Evolutionary conservation across 2,329 filamentous ascomycete species (phyloP).

Genomic region (Pseudogymnoascus sp.): DNA sequence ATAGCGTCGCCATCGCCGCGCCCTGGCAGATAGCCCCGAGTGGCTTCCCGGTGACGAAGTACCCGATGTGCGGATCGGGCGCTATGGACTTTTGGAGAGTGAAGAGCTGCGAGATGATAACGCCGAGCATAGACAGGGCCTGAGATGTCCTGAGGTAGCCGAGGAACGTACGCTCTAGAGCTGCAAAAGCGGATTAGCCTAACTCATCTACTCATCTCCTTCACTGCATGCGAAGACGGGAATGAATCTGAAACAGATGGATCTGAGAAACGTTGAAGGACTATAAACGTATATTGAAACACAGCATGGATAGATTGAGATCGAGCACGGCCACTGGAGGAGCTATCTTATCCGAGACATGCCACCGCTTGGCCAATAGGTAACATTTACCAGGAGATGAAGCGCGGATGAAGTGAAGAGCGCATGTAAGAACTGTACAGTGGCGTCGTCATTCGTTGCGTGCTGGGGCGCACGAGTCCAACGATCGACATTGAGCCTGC

Average conservation of each 20-base stretch:
- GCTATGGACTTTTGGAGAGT: slow-evolving; percentile 36
- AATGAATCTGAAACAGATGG: background rate
- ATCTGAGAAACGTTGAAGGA: background rate
- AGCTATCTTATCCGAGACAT: slow-evolving; percentile 3
- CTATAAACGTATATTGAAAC: background rate
- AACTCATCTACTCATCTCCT: background rate
- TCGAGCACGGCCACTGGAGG: slow-evolving; percentile 1
- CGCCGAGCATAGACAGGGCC: slow-evolving; percentile 59
- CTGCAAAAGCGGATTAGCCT: slow-evolving; percentile 34
- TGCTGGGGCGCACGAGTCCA: background rate
- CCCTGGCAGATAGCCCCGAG: slow-evolving; percentile 39
- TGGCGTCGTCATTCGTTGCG: slow-evolving; percentile 4
- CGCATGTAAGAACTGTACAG: background rate
- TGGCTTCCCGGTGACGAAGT: slow-evolving; percentile 52
- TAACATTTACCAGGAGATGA: slow-evolving; percentile 3
- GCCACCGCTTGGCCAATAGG: background rate
- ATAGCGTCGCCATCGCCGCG: slow-evolving; percentile 33
- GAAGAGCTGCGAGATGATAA: slow-evolving; percentile 61
- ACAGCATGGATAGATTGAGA: background rate
- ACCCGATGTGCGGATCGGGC: slow-evolving; percentile 42
- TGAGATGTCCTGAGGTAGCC: slow-evolving; percentile 65
- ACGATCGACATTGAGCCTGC: background rate
- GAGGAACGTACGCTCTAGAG: slow-evolving; percentile 67
- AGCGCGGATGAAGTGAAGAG: background rate
- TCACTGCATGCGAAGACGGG: background rate